Evolutionary conservation across 805 yeast genomes (phyloP).

Genomic region (Sugiyamaella marilandica): DNA sequence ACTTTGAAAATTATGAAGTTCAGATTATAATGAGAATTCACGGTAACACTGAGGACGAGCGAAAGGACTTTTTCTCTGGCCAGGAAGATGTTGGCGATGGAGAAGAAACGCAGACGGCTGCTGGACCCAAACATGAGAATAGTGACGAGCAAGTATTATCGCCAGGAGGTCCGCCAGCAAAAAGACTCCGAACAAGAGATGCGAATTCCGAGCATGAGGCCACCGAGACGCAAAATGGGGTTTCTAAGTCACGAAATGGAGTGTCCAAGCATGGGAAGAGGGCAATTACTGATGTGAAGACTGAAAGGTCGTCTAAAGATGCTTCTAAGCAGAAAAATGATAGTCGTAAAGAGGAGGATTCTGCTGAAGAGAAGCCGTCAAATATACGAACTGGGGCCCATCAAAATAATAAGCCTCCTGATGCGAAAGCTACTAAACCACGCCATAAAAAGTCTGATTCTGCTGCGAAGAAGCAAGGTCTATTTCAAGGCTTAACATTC

Average conservation of each 20-base stretch:
- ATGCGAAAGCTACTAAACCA: background rate
- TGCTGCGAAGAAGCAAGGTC: background rate
- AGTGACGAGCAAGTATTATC: too few species aligned
- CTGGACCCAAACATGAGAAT: too few species aligned
- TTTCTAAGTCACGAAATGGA: too few species aligned
- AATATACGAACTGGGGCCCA: background rate
- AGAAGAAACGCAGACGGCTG: background rate
- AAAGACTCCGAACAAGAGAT: background rate
- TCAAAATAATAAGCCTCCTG: background rate
- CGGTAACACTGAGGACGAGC: conserved; percentile 10
- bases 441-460: background rate
- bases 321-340: too few species aligned
- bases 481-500: conserved; percentile 15
- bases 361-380: too few species aligned
- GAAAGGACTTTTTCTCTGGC: conserved; percentile 4
- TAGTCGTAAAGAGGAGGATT: too few species aligned
- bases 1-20: background rate
- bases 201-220: background rate
- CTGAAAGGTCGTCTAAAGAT: too few species aligned
- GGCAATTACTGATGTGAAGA: too few species aligned
- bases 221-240: too few species aligned
- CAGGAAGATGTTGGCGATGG: conserved; percentile 1
- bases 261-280: too few species aligned
- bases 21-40: background rate
- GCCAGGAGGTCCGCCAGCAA: too few species aligned